Evolutionary conservation across 257 asterid species (phyloP).

Genomic region (Buddleja alternifolia): DNA sequence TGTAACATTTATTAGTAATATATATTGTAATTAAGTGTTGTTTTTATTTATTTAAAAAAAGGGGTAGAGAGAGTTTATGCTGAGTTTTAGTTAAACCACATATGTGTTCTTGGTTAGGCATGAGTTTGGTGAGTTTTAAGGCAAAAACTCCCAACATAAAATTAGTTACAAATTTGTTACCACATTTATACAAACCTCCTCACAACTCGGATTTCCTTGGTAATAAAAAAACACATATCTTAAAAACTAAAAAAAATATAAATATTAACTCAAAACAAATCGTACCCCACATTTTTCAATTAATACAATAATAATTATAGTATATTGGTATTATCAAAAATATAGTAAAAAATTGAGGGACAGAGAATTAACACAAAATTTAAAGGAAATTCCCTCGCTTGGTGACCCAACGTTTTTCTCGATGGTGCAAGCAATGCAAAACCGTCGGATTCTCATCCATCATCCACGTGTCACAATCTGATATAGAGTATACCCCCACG

Average conservation of each 20-base stretch:
- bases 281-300: conserved; percentile 30
- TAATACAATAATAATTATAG: conserved; percentile 3
- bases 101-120: conserved; percentile 45
- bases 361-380: conserved; percentile 27
- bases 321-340: conserved; percentile 11
- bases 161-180: conserved; percentile 36
- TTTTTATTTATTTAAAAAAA: not conserved
- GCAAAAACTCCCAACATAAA: conserved; percentile 35
- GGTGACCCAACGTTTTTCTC: conserved; percentile 88
- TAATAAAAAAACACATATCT: conserved; percentile 27
- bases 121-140: conserved; percentile 45
- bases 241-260: conserved; percentile 7
- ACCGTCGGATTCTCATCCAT: conserved; percentile 55
- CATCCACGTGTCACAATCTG: conserved; percentile 72
- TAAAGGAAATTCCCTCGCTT: conserved; percentile 53
- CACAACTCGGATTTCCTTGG: conserved; percentile 40
- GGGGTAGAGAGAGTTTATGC: conserved; percentile 43
- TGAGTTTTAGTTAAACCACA: conserved; percentile 58
- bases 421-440: conserved; percentile 42
- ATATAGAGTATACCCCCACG: conserved; percentile 34
- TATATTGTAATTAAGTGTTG: not conserved
- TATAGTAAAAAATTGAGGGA: conserved; percentile 14
- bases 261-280: conserved; percentile 16
- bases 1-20: not conserved
- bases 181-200: conserved; percentile 40